phyloP scores from a whole-genome alignment of 306 rosid genomes.

The Vicia faba region DNA sequence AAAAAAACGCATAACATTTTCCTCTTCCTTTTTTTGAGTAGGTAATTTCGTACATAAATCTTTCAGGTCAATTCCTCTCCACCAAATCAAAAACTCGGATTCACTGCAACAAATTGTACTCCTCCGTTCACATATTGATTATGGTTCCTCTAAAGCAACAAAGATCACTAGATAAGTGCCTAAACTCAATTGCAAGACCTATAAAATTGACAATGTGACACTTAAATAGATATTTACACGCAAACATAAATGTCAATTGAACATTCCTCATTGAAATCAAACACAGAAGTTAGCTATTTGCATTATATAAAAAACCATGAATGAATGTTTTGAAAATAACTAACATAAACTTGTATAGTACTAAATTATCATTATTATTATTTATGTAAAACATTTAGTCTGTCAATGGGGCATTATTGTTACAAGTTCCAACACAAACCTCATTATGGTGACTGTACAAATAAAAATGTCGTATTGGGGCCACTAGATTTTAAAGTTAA shows the following conservation, averaged over 20 bases:
- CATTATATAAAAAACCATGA: neutral
- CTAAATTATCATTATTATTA: too few relatives aligned
- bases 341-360: slow-evolving; percentile 12
- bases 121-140: too few relatives aligned
- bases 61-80: too few relatives aligned
- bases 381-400: slow-evolving; percentile 36
- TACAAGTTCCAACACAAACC: slow-evolving; percentile 61
- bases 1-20: too few relatives aligned
- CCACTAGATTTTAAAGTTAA: slow-evolving; percentile 49
- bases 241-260: neutral
- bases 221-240: neutral
- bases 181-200: too few relatives aligned
- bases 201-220: too few relatives aligned
- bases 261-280: slow-evolving; percentile 7
- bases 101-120: too few relatives aligned
- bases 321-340: neutral
- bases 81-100: too few relatives aligned
- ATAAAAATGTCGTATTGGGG: slow-evolving; percentile 40
- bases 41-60: too few relatives aligned
- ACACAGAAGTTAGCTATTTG: slow-evolving; percentile 8
- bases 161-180: too few relatives aligned
- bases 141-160: too few relatives aligned
- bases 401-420: slow-evolving; percentile 50
- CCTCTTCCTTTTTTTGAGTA: too few relatives aligned
- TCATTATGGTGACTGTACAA: slow-evolving; percentile 50